Evolutionary conservation across 176 grass and related monocot species (phyloP).

Genomic region (Paspalum notatum): DNA sequence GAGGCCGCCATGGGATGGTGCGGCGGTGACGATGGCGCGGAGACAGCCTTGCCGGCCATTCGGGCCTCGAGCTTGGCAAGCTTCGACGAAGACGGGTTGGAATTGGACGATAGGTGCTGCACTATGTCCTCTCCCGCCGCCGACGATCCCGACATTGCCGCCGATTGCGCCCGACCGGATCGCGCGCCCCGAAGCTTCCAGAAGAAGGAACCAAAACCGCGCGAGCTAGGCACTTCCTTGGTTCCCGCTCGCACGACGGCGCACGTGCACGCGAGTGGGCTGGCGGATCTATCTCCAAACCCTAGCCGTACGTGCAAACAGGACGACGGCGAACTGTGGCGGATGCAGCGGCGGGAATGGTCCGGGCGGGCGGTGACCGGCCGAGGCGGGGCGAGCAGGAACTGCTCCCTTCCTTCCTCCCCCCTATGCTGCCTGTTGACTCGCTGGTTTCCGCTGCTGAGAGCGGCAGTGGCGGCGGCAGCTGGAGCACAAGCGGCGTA

Average conservation of each 20-base stretch:
- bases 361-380: slow-evolving; percentile 9
- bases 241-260: not conserved
- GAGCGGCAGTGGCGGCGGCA: not conserved
- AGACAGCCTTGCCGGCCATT: slow-evolving; percentile 94
- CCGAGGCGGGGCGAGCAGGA: not conserved
- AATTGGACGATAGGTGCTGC: slow-evolving; percentile 92
- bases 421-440: slow-evolving; percentile 29
- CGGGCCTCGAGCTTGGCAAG: slow-evolving; percentile 97
- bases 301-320: slow-evolving; percentile 6
- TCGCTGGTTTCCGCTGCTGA: slow-evolving; percentile 3
- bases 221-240: slow-evolving; percentile 15
- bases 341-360: slow-evolving; percentile 17
- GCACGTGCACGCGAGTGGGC: slow-evolving; percentile 11
- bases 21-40: slow-evolving; percentile 60
- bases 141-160: slow-evolving; percentile 45
- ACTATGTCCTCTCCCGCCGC: slow-evolving; percentile 92
- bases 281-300: slow-evolving; percentile 37
- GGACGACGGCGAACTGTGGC: not conserved
- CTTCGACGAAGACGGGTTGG: slow-evolving; percentile 90
- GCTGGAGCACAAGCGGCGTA: not conserved
- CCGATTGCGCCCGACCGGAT: slow-evolving; percentile 41
- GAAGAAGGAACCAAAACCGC: slow-evolving; percentile 37
- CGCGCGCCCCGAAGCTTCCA: slow-evolving; percentile 34
- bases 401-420: slow-evolving; percentile 18
- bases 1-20: slow-evolving; percentile 34